phyloP scores from a whole-genome alignment of 371 early-diverging fungal genomes.

The Haplosporangium sp. region DNA sequence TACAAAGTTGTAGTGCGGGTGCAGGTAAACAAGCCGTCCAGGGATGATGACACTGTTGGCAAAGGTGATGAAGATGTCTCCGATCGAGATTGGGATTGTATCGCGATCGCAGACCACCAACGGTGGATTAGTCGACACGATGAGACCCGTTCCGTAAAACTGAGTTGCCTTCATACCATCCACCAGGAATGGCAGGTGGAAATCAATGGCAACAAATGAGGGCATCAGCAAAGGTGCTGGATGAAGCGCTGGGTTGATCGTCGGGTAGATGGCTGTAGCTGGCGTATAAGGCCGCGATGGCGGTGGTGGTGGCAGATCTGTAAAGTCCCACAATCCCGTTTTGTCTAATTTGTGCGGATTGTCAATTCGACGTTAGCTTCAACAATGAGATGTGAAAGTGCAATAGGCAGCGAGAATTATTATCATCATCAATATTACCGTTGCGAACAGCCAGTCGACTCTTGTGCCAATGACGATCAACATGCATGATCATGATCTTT shows the following conservation, averaged over 20 bases:
- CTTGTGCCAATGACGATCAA: slow-evolving; percentile 87
- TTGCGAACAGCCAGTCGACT: slow-evolving; percentile 84
- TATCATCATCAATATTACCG: slow-evolving; percentile 59
- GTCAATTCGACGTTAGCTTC: too few relatives aligned
- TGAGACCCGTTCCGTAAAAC: slow-evolving; percentile 79
- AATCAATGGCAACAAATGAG: slow-evolving; percentile 78
- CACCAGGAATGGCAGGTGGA: slow-evolving; percentile 74
- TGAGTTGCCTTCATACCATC: slow-evolving; percentile 78
- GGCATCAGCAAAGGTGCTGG: slow-evolving; percentile 74
- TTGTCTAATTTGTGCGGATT: too few relatives aligned
- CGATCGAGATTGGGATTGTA: slow-evolving; percentile 80
- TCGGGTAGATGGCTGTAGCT: slow-evolving; percentile 71
- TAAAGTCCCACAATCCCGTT: slow-evolving; percentile 88
- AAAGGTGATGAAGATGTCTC: slow-evolving; percentile 83
- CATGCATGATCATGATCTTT: slow-evolving; percentile 77
- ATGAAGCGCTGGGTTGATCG: slow-evolving; percentile 66
- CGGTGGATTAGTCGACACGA: slow-evolving; percentile 79
- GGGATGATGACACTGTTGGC: slow-evolving; percentile 80
- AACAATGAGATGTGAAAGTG: neutral
- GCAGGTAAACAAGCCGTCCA: slow-evolving; percentile 75
- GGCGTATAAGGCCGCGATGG: slow-evolving; percentile 60
- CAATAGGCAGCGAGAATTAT: neutral
- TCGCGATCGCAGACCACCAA: slow-evolving; percentile 84
- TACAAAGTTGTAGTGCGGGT: slow-evolving; percentile 87
- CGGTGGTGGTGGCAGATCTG: slow-evolving; percentile 71